Base-by-base conservation (phyloP, 1,284 basidiomycete species). In the Naganishia sp. region DNA sequence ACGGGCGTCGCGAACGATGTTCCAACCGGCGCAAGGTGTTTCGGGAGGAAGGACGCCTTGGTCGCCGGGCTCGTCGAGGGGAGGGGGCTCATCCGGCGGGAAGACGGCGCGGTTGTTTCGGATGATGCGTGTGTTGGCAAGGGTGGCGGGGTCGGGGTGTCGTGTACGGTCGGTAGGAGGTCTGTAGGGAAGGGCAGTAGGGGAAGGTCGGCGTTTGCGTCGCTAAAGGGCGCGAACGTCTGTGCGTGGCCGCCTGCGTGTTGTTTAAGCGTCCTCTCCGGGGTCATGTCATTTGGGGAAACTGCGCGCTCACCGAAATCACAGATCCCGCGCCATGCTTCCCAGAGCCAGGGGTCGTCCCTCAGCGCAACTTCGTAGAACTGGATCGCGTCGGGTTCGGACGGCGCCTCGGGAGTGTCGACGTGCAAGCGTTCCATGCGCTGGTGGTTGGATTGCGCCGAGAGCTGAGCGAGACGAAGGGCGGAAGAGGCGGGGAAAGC, bases 301-400 rank as follows among this genome's bases (percentile, higher is more conserved):
- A 18, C 15, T 49, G 10, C 47, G 2, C 31, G 82, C 84, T 71
- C 71, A 91, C 94, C 93, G 46, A 92, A 81, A 58, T 86, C 81
- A 76, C 93, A 96, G 32, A 97, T 79, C 0, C 90, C 92, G 71
- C 92, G 90, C 75, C 94, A 92, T 0, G 94, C 94, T 77, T 97
- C 94, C 93, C 93, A 96, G 54, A 94, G 80, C 79, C 91, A 86
- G 25, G 90, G 90, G 76, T 93, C 88, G 54, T 88, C 78, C 17
- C 80, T 77, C 64, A 96, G 82, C 15, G 92, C 90, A 67, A 87
- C 84, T 43, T 84, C 83, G 76, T 90, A 94, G 74, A 87, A 88
- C 61, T 81, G 77, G 32, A 84, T 82, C 17, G 94, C 93, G 84
- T 84, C 86, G 71, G 86, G 86, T 32, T 41, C 39, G 72, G 87